phyloP scores from a whole-genome alignment of 2,329 filamentous ascomycete species.

The Calcarisporium arbuscula region DNA sequence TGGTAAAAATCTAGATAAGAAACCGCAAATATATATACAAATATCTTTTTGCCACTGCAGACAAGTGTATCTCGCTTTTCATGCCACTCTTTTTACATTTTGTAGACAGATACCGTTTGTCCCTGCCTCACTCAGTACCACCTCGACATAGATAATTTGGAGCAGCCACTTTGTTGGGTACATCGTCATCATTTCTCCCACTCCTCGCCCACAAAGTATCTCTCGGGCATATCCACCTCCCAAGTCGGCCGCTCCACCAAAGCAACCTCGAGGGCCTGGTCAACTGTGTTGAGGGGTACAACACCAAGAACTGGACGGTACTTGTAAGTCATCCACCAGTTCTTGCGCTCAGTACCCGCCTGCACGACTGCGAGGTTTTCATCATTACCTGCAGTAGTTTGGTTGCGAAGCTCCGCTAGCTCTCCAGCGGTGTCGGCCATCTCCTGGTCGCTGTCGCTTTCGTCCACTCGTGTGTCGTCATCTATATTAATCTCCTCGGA shows the following conservation, averaged over 20 bases:
- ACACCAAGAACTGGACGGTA: slow-evolving; percentile 88
- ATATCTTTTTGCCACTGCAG: no score
- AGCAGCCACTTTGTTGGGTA: neutral
- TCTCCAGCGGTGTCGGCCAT: slow-evolving; percentile 28
- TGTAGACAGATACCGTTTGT: no score
- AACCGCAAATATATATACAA: no score
- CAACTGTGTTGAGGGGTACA: slow-evolving; percentile 37
- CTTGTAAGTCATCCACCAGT: slow-evolving; percentile 80
- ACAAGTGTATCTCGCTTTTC: no score
- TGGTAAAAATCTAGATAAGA: no score
- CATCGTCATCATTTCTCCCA: slow-evolving; percentile 32
- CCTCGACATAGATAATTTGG: no score
- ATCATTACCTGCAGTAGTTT: slow-evolving; percentile 13
- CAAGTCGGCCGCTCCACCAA: slow-evolving; percentile 81
- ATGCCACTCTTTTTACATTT: no score
- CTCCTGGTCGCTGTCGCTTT: slow-evolving; percentile 30
- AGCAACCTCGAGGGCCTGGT: slow-evolving; percentile 64
- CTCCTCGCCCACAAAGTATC: slow-evolving; percentile 57
- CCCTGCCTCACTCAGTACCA: no score
- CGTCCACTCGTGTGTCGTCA: slow-evolving; percentile 32
- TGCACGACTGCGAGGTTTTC: no score
- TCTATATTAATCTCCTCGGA: slow-evolving; percentile 31
- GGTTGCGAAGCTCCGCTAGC: slow-evolving; percentile 26
- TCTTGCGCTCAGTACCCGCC: slow-evolving; percentile 24
- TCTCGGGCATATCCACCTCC: slow-evolving; percentile 71